Base-by-base conservation (phyloP, 192 early-diverging fungal genomes). In the Spinellus fusiger region DNA sequence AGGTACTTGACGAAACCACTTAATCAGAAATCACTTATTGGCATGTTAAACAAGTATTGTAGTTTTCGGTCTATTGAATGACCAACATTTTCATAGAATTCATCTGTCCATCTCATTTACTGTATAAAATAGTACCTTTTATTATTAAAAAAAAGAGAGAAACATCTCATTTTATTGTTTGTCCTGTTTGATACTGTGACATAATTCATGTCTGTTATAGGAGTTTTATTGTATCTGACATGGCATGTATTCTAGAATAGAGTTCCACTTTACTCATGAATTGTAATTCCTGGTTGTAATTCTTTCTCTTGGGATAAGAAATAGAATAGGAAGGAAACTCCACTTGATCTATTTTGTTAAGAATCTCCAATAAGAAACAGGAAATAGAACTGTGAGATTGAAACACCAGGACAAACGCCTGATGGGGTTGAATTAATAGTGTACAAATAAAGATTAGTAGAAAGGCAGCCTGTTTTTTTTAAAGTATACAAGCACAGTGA, bases 1-100 rank as follows among this genome's bases (percentile, higher is more conserved):
- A 61, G 59, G 7, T 61, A 61, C 25, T 25, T 51, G 31, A 59
- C 56, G 20, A 59, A 59, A 44, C 56, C 56, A 59, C 44, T 59
- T 8, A 59, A 59, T 20, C 56, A 59, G 29, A 59, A 59, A 7
- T 37, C 47, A 7, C 44, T 59, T 13, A 49, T 49, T n/a, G 48
- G 49, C 32, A 31, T 49, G n/a, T 50, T 61, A 25, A 49, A 49
- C 32, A 18, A 34, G 37, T 61, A 51, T 26, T 61, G 59, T 59
- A n/a, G 28, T 44, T n/a, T 10, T n/a, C 13, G 2, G 10, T 44
- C 40, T 44, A 44, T n/a, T 44, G 1, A 12, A 44, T 6, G 13
- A 44, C 15, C 40, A 2, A 12, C 13, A 12, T 6, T 12, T 10
- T 12, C 4, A 44, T n/a, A 44, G 13, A 44, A 18, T n/a, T 44